These are phyloP conservation scores for Podila verticillata DNA, from an alignment of 192 early-diverging fungal genomes.

Conservation along the genomic window DNA sequence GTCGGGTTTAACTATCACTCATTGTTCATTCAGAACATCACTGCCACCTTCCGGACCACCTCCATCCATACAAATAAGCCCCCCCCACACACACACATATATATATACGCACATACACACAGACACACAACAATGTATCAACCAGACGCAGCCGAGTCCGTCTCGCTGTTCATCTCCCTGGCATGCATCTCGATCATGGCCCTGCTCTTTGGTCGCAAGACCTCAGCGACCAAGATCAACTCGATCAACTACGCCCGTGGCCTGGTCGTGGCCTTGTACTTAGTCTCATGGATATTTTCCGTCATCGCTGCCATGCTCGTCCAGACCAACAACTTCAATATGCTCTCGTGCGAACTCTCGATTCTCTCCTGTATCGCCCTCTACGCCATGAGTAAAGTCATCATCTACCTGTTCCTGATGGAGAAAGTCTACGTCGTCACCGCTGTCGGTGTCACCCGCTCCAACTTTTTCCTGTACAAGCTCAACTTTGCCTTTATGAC, in stretches of 20 bases:
- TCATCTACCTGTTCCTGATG: constrained; percentile 50
- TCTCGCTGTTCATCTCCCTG: constrained; percentile 25
- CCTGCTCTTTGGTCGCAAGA: constrained; percentile 48
- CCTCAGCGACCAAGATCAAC: constrained; percentile 31
- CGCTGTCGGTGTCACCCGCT: constrained; percentile 1
- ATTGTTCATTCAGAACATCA: no score
- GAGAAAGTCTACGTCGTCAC: constrained; percentile 42
- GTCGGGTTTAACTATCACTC: no score
- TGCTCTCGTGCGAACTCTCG: constrained; percentile 31
- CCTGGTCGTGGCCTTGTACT: constrained; percentile 31
- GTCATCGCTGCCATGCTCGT: constrained; percentile 43
- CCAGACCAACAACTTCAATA: constrained; percentile 54
- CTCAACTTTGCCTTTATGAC: neutral
- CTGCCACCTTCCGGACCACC: neutral
- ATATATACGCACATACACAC: neutral
- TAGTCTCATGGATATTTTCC: constrained; percentile 38
- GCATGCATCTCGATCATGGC: constrained; percentile 42
- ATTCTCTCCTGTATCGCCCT: constrained; percentile 33
- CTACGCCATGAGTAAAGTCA: constrained; percentile 37
- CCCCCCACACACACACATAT: neutral
- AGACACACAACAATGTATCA: neutral
- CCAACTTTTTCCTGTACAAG: constrained; percentile 10
- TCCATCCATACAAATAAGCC: neutral
- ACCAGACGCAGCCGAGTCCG: neutral
- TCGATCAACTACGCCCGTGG: constrained; percentile 43